These are phyloP conservation scores for Bullera alba DNA, from an alignment of 768 basidiomycete species.

Conservation along the genomic window DNA sequence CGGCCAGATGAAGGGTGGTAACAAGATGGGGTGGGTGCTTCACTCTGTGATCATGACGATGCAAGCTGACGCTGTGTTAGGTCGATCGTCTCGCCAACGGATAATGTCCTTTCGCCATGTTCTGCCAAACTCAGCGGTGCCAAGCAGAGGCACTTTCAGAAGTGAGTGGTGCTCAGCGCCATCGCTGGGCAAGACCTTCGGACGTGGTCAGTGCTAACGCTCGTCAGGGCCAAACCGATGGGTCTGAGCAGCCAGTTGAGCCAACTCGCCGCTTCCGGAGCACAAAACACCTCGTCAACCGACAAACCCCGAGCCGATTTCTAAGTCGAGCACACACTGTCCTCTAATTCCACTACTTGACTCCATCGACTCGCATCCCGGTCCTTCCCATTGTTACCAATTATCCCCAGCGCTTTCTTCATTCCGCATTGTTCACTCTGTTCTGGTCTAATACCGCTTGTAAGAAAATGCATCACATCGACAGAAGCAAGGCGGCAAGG, in stretches of 20 bases:
- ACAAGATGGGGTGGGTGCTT: not conserved
- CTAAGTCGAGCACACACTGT: constrained; percentile 8
- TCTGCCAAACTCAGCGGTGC: constrained; percentile 45
- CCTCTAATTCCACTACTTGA: too few relatives aligned
- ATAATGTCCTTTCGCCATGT: constrained; percentile 46
- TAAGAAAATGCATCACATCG: too few relatives aligned
- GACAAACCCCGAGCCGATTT: constrained; percentile 34
- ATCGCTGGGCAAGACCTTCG: not conserved
- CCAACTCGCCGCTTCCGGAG: constrained; percentile 25
- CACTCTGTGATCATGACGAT: not conserved
- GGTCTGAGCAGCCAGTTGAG: constrained; percentile 27
- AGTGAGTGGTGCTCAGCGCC: constrained; percentile 26
- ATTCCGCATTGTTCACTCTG: not conserved
- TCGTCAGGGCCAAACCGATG: constrained; percentile 28
- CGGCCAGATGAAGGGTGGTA: constrained; percentile 6
- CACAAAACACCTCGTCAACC: too few relatives aligned
- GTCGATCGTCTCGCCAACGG: constrained; percentile 45
- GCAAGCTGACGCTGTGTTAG: constrained; percentile 2
- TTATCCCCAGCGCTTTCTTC: too few relatives aligned
- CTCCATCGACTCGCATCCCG: too few relatives aligned
- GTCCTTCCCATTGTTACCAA: too few relatives aligned
- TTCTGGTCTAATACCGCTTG: too few relatives aligned
- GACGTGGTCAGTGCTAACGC: not conserved
- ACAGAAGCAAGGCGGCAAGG: too few relatives aligned
- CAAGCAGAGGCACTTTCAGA: constrained; percentile 46